Evolutionary conservation across 2,329 filamentous ascomycete genomes (phyloP), one percentile per base, ranked within the genome.

Genomic region (Pezicula radicicola): DNA sequence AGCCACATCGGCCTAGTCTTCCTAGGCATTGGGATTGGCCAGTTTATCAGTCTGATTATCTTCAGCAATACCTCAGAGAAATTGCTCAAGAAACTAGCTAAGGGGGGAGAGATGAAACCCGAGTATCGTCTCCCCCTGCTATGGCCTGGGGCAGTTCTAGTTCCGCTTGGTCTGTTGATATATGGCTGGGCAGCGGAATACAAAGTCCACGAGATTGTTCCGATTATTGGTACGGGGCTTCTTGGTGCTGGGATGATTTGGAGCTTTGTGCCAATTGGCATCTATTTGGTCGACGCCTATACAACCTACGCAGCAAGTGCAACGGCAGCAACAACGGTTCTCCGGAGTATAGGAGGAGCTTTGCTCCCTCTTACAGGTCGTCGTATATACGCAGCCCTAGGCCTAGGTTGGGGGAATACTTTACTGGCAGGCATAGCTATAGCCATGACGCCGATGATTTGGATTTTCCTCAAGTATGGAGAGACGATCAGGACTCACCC

Each of bases 91-190:
- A 51, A 48, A 41, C 18, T 28, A 3, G 68, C 25, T 9, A 43
- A 42, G 9, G 39, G 37, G 70, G 45, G 46, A 13, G 41, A 10
- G 13, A 42, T 21, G 7, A n/a, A 6, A 70, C 83, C 84, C 0
- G 84, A 88, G 56, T 83, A 79, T 59, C 79, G 84, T 10, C 70
- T 84, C 0, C 83, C 82, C 0, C 67, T 84, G 1, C 78, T 83
- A 66, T 57, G 80, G 12, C 68, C 78, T 0, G 78, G 76, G 0
- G 75, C 75, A 0, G 35, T 85, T 0, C 53, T 84, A 1, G 15
- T 83, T 0, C 82, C 82, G 0, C 68, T 84, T 9, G 73, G 76
- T 2, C 68, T 83, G 0, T 72, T 81, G 52, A 71, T 75, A 63
- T 83, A 81, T 60, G 80, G 80, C 37, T 83, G 80, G 80, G 69